Percentiles rank a stretch among this genome's conserved stretches.
Conservation (phyloP, 2,329 filamentous ascomycete species). For the Trichoderma koningiopsis region DNA sequence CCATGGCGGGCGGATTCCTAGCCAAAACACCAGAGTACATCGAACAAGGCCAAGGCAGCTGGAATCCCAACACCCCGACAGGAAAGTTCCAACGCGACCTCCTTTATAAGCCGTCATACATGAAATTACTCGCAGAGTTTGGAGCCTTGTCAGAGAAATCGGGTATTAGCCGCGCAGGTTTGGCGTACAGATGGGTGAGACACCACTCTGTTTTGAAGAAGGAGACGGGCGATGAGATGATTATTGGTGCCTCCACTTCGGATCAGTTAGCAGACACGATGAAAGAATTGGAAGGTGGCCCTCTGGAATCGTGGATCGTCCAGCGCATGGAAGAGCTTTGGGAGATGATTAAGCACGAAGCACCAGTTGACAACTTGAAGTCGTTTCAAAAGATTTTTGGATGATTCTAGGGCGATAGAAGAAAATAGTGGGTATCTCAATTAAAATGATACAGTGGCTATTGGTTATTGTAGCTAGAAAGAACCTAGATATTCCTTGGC, state of each 20-base stretch:
- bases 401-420: not conserved
- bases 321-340: conserved; percentile 64
- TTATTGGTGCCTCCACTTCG: conserved; percentile 42
- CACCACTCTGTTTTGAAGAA: conserved; percentile 54
- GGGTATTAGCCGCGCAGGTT: conserved; percentile 56
- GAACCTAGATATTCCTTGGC: not conserved
- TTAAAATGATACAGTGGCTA: not conserved
- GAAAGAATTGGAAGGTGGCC: conserved; percentile 48
- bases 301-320: conserved; percentile 64
- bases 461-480: not conserved
- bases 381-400: conserved; percentile 5
- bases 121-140: conserved; percentile 55
- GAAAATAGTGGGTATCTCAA: not conserved
- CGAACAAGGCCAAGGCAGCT: conserved; percentile 49
- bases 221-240: conserved; percentile 41
- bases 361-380: conserved; percentile 20
- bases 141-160: conserved; percentile 49
- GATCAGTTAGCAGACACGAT: conserved; percentile 44
- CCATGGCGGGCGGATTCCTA: conserved; percentile 63
- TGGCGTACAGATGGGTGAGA: conserved; percentile 61
- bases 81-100: conserved; percentile 35
- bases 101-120: conserved; percentile 41
- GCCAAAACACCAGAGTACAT: conserved; percentile 44
- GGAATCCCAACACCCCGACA: conserved; percentile 56
- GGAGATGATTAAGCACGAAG: conserved; percentile 51